phyloP scores from a whole-genome alignment of 1,284 basidiomycete species.

The Tranzscheliella williamsii region DNA sequence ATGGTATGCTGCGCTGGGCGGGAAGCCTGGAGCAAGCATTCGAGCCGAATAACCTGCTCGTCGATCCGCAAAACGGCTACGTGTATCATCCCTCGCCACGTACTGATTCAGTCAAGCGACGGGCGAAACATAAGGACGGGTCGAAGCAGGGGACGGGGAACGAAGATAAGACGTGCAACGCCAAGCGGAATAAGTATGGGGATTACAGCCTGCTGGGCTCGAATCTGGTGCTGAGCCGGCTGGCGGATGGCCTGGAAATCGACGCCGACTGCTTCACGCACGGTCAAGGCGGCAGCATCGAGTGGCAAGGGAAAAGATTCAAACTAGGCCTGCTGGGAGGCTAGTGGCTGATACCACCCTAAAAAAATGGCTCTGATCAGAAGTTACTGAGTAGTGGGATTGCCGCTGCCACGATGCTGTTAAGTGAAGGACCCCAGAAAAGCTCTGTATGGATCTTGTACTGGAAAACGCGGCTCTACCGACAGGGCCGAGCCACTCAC shows the following conservation, averaged over 20 bases:
- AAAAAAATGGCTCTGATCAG: too few relatives aligned
- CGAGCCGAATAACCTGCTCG: conserved; percentile 34
- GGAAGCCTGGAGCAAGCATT: conserved; percentile 42
- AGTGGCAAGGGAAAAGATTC: conserved; percentile 23
- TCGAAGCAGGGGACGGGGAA: too few relatives aligned
- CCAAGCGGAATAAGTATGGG: conserved; percentile 21
- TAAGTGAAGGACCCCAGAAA: too few relatives aligned
- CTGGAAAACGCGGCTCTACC: too few relatives aligned
- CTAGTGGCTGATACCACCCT: too few relatives aligned
- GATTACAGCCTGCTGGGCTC: conserved; percentile 50
- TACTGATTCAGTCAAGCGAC: too few relatives aligned
- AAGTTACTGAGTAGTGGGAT: too few relatives aligned
- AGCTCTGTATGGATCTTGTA: too few relatives aligned
- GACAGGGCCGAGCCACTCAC: too few relatives aligned
- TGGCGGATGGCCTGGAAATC: conserved; percentile 43
- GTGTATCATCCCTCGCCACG: conserved; percentile 60
- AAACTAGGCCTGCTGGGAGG: too few relatives aligned
- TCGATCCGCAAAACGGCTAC: conserved; percentile 52
- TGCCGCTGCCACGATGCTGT: too few relatives aligned
- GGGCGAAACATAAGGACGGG: too few relatives aligned
- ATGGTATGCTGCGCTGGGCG: conserved; percentile 46
- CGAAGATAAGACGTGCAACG: not conserved
- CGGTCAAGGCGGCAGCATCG: conserved; percentile 27
- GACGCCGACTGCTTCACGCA: conserved; percentile 16
- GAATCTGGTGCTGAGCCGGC: conserved; percentile 42